A percentile compares a stretch with the other conserved stretches of the same genome.
Evolutionary conservation across 2,329 filamentous ascomycete genomes (phyloP).

Genomic region (Colletotrichum sp.): DNA sequence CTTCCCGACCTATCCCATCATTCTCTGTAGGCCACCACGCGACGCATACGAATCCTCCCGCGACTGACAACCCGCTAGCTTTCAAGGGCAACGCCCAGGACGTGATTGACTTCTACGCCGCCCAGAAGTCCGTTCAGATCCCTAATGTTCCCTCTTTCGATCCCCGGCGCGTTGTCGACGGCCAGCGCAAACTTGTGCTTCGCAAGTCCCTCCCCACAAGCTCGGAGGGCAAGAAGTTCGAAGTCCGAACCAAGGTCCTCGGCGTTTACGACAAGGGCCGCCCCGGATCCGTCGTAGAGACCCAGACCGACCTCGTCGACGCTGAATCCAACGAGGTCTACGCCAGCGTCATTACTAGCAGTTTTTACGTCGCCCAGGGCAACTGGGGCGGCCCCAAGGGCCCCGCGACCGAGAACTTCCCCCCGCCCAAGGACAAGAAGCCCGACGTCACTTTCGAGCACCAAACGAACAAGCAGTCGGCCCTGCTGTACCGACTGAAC

Average conservation of each 20-base stretch:
- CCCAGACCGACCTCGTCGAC: slow-evolving; percentile 79
- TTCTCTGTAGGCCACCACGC: slow-evolving; percentile 65
- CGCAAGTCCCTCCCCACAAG: slow-evolving; percentile 76
- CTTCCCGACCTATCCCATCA: slow-evolving; percentile 87
- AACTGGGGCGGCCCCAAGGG: slow-evolving; percentile 91
- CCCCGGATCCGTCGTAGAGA: slow-evolving; percentile 81
- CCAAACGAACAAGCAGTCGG: slow-evolving; percentile 75
- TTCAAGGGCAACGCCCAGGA: slow-evolving; percentile 82
- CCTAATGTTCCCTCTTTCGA: slow-evolving; percentile 81
- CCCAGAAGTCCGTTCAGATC: slow-evolving; percentile 70
- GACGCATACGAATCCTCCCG: neutral
- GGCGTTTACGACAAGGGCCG: slow-evolving; percentile 93
- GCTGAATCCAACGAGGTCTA: slow-evolving; percentile 73
- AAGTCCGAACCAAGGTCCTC: slow-evolving; percentile 77
- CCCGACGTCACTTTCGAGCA: slow-evolving; percentile 75
- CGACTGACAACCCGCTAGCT: slow-evolving; percentile 40
- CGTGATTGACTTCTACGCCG: slow-evolving; percentile 83
- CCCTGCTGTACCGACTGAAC: slow-evolving; percentile 82
- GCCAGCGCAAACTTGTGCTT: slow-evolving; percentile 81
- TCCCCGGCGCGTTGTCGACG: slow-evolving; percentile 76
- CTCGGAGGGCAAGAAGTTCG: slow-evolving; percentile 75
- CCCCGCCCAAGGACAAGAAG: slow-evolving; percentile 72
- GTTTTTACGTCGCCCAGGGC: slow-evolving; percentile 81
- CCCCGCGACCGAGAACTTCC: slow-evolving; percentile 78
- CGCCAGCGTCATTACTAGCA: slow-evolving; percentile 69